phyloP scores from a whole-genome alignment of 768 basidiomycete species.

The Rhizopogon salebrosus region DNA sequence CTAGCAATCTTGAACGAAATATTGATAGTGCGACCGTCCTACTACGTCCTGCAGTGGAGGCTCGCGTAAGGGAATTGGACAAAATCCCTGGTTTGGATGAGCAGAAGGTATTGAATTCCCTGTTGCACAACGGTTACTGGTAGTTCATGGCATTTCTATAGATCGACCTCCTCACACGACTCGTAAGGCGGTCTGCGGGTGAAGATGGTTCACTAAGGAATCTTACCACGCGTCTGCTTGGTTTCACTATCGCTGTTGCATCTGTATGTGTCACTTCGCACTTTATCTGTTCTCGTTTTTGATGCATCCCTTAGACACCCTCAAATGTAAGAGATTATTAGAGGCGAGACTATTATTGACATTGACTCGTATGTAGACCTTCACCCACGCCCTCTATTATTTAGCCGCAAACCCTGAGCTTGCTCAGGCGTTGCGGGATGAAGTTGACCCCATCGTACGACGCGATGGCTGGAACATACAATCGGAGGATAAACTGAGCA shows the following conservation, averaged over 20 bases:
- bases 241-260: slow-evolving; percentile 14
- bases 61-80: slow-evolving; percentile 18
- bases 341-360: background rate
- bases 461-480: slow-evolving; percentile 26
- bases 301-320: slow-evolving; percentile 10
- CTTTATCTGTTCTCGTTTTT: background rate
- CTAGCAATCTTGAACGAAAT: slow-evolving; percentile 6
- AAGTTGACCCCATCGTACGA: slow-evolving; percentile 26
- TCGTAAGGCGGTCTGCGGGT: slow-evolving; percentile 23
- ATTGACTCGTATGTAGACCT: slow-evolving; percentile 17
- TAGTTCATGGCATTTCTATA: slow-evolving; percentile 2
- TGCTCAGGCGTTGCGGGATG: slow-evolving; percentile 31
- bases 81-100: slow-evolving; percentile 24
- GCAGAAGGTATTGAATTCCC: slow-evolving; percentile 21
- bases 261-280: slow-evolving; percentile 11
- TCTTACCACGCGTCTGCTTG: slow-evolving; percentile 18
- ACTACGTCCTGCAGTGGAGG: slow-evolving; percentile 26
- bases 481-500: slow-evolving; percentile 25
- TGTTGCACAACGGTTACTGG: background rate
- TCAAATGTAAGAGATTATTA: slow-evolving; percentile 8
- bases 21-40: slow-evolving; percentile 7
- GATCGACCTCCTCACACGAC: slow-evolving; percentile 30
- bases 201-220: slow-evolving; percentile 11
- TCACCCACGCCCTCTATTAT: slow-evolving; percentile 30
- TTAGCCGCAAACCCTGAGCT: slow-evolving; percentile 33